Base-by-base conservation (phyloP, 495 filamentous ascomycete species). In the Pyrenula aspistea region DNA sequence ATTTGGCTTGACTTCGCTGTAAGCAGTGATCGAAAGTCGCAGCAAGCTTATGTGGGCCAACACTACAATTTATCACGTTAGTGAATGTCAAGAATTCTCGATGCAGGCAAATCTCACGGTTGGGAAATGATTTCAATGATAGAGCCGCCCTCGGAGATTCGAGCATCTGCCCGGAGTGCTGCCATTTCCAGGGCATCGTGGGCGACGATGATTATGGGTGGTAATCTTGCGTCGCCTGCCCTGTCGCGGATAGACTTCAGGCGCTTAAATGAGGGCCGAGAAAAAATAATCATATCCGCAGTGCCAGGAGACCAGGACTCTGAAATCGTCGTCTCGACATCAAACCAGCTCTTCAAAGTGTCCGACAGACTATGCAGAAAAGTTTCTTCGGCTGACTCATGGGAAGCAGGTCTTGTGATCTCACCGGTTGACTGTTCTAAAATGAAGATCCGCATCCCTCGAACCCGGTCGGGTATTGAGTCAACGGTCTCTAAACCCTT, bases 281-380 rank as follows among this genome's bases (percentile, higher is more conserved):
- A 15, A 42, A 4, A 42, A 15, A 42, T 42, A 15, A 42, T 42
- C 31, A 42, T 42, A 42, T 42, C 31, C 15, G 31, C 31, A 42
- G 31, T 42, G 15, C 31, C 31, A 42, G 31, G 31, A 42, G 31
- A 8, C 31, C 31, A 42, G 31, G 31, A 42, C 4, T 4, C 15
- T 15, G 31, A 4, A 42, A 42, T 42, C 31, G 31, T 42, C 4
- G 31, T 42, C 31, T 42, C 31, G 15, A 42, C 31, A 15, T 15
- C 31, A 42, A 42, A 42, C 31, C 31, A 42, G 15, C 31, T 42
- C 31, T 42, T 42, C 15, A 52, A 8, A 20, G 19, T 21, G 19
- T 52, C 50, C 20, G 50, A 52, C n/a, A 66, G 2, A 72, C 56
- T 53, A 67, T 72, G 47, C 71, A 68, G 36, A 69, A 72, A 0